phyloP scores from a whole-genome alignment of 768 basidiomycete species.

The Inosperma sp. region DNA sequence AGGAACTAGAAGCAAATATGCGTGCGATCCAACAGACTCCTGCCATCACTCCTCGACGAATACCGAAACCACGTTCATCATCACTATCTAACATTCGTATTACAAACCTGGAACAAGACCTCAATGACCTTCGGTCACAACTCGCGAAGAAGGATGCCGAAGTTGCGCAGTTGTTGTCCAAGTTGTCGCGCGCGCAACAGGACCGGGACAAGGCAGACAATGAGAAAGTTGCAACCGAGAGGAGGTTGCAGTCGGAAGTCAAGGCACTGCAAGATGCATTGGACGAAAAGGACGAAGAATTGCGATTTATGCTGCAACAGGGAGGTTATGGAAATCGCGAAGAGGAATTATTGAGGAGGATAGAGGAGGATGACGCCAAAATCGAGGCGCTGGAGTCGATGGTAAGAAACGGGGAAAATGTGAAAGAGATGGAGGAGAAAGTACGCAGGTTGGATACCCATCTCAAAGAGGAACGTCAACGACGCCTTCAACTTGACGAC shows the following conservation, averaged over 20 bases:
- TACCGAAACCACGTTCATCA: slow-evolving; percentile 51
- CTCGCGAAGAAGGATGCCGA: slow-evolving; percentile 43
- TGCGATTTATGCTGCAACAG: slow-evolving; percentile 41
- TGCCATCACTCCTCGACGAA: slow-evolving; percentile 30
- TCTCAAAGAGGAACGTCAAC: slow-evolving; percentile 41
- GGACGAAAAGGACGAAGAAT: slow-evolving; percentile 57
- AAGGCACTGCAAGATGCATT: slow-evolving; percentile 40
- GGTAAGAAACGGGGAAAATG: slow-evolving; percentile 37
- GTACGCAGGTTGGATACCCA: slow-evolving; percentile 36
- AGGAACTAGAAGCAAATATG: slow-evolving; percentile 48
- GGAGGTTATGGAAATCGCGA: slow-evolving; percentile 48
- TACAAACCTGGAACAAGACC: slow-evolving; percentile 51
- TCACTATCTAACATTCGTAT: slow-evolving; percentile 51
- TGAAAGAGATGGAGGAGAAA: slow-evolving; percentile 37
- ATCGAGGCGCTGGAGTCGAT: slow-evolving; percentile 53
- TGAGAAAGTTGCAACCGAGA: slow-evolving; percentile 53
- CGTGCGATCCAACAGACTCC: slow-evolving; percentile 33
- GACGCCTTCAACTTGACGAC: slow-evolving; percentile 37
- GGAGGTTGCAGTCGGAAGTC: slow-evolving; percentile 40
- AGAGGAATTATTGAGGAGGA: slow-evolving; percentile 54
- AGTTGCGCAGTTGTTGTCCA: slow-evolving; percentile 41
- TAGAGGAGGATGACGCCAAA: slow-evolving; percentile 71
- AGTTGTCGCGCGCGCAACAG: slow-evolving; percentile 44
- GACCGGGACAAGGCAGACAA: slow-evolving; percentile 53
- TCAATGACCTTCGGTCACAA: slow-evolving; percentile 42